These are phyloP conservation scores for Teunomyces aglyptinius DNA, from an alignment of 805 yeast genomes.

Conservation along the genomic window DNA sequence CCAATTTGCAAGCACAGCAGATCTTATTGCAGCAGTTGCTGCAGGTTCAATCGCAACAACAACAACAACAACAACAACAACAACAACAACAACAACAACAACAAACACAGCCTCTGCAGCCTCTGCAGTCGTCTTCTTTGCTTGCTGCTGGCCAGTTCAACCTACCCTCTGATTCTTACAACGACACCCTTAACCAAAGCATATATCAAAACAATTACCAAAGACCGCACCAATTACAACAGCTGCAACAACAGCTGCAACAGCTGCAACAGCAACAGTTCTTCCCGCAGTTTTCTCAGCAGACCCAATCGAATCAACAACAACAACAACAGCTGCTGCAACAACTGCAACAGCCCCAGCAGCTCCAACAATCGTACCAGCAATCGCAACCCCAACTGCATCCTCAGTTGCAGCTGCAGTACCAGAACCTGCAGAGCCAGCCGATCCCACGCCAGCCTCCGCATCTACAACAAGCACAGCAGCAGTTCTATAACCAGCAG, in stretches of 20 bases:
- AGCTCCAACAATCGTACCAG: constrained; percentile 20
- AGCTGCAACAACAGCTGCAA: constrained; percentile 16
- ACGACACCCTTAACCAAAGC: constrained; percentile 31
- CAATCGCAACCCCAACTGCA: constrained; percentile 15
- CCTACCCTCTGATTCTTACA: constrained; percentile 20
- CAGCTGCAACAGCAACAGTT: constrained; percentile 23
- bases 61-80: constrained; percentile 16
- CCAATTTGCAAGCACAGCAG: constrained; percentile 42
- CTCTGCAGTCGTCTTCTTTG: constrained; percentile 27
- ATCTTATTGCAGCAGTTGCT: constrained; percentile 42
- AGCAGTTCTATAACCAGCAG: constrained; percentile 12
- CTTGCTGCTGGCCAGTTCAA: constrained; percentile 10
- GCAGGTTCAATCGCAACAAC: constrained; percentile 29
- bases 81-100: constrained; percentile 16
- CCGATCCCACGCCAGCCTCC: constrained; percentile 20
- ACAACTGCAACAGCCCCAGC: constrained; percentile 16
- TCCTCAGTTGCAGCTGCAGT: constrained; percentile 21
- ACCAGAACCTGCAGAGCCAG: constrained; percentile 19
- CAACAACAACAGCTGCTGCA: constrained; percentile 29
- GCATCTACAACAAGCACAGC: constrained; percentile 18
- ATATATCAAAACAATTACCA: constrained; percentile 37
- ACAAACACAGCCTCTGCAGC: constrained; percentile 19
- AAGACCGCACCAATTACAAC: constrained; percentile 25
- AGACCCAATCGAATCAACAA: constrained; percentile 25
- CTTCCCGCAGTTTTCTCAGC: constrained; percentile 19